Base-by-base conservation (phyloP, 176 grass and related monocot species). In the Phoenix dactylifera region DNA sequence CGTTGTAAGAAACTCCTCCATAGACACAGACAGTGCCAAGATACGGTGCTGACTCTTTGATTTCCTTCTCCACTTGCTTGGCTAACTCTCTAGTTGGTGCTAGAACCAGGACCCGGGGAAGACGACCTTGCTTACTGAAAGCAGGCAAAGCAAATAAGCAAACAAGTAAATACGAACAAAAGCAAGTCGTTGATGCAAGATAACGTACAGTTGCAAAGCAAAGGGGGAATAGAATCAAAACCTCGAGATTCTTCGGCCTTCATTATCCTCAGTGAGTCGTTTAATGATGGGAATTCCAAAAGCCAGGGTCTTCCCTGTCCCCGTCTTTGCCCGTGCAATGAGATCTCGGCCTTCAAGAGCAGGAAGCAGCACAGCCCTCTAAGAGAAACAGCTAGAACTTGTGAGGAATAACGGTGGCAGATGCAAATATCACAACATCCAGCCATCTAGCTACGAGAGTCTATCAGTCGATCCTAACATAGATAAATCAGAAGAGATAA, bases 11-110 rank as follows among this genome's bases (percentile, higher is more conserved):
- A 51, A 98, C 93, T 35, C 93, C 93, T 49, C 93, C 93, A 67
- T 98, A 98, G 62, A 98, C 84, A 67, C 93, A 98, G 18, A 92
- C 93, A 7, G 93, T 92, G 52, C 66, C 75, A 16, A 98, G 76
- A 72, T 89, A 75, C 17, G 93, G 79, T 52, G 88, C 88, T 18
- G 93, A 86, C 70, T 98, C 93, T 67, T 92, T 92, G 50, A 98
- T 98, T 73, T 98, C 93, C 67, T 98, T 98, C 82, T 98, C 93
- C 16, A 98, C 93, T 83, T 98, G 93, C 52, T 86, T 98, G 50
- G 93, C 93, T 62, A 98, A 60, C n/a, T 98, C 93, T 20, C 93
- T 79, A 22, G 93, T 98, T 63, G 93, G 93, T 67, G 93, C 93
- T 54, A 98, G 84, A 61, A 92, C 88, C 57, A 98, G 72, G 50